Conservation (phyloP, 495 filamentous ascomycete species). For the Choiromyces venosus region DNA sequence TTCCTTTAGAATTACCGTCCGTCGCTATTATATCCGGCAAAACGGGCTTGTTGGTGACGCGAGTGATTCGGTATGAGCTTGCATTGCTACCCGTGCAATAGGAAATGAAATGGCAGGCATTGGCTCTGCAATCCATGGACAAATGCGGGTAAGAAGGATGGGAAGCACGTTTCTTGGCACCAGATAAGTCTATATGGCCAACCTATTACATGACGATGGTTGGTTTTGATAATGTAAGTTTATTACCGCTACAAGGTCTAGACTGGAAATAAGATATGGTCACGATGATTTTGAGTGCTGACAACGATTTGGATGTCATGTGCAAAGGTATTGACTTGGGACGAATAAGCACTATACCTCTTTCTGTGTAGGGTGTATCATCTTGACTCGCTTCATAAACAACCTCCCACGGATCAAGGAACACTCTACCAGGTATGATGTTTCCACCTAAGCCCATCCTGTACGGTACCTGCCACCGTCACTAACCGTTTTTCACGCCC, state of each 20-base stretch:
- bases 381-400: neutral
- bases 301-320: neutral
- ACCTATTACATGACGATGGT: neutral
- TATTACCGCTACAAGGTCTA: neutral
- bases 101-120: neutral
- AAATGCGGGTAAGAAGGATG: neutral
- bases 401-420: neutral
- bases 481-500: neutral
- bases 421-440: neutral
- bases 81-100: neutral
- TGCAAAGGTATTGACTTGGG: neutral
- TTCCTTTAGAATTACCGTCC: neutral
- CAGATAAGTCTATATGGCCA: neutral
- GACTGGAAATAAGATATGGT: neutral
- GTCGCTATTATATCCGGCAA: neutral
- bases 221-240: neutral
- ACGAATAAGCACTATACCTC: neutral
- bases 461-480: constrained; percentile 1
- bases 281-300: neutral
- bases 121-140: neutral
- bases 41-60: constrained; percentile 1
- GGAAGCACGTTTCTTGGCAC: neutral
- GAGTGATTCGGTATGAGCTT: neutral
- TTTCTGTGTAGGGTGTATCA: neutral
- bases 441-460: neutral